phyloP scores from a whole-genome alignment of 306 rosid genomes.

The Acacia crassicarpa region DNA sequence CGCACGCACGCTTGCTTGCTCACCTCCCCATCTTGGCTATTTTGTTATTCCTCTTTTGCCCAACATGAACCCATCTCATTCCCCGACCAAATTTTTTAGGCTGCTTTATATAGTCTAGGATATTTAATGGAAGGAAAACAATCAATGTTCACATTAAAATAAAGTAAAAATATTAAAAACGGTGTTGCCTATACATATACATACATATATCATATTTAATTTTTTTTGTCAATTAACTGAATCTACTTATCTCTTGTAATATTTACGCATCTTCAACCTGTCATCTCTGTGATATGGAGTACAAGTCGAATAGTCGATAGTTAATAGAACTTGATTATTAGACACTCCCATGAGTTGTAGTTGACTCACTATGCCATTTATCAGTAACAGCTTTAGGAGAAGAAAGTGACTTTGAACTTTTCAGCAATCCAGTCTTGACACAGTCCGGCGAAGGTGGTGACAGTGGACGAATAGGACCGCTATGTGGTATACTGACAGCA shows the following conservation, averaged over 20 bases:
- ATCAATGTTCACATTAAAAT: neutral
- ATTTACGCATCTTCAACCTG: neutral
- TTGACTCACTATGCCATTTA: conserved; percentile 41
- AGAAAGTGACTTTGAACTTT: conserved; percentile 29
- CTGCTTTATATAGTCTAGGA: neutral
- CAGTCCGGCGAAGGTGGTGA: conserved; percentile 15
- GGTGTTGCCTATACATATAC: too few relatives aligned
- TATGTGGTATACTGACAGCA: neutral
- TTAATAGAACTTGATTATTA: neutral
- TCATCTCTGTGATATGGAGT: too few relatives aligned
- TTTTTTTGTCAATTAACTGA: neutral
- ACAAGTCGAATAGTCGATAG: neutral
- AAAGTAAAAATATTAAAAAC: neutral
- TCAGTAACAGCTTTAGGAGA: conserved; percentile 41
- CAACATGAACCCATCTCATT: neutral
- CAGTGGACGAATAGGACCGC: neutral
- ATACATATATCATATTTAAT: neutral
- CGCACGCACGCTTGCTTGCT: too few relatives aligned
- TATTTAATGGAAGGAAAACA: neutral
- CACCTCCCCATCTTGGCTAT: neutral
- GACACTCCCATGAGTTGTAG: conserved; percentile 33
- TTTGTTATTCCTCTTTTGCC: neutral
- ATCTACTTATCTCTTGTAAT: neutral
- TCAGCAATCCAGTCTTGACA: conserved; percentile 50
- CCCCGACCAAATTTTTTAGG: neutral